Evolutionary conservation across 2,329 filamentous ascomycete species (phyloP).

Genomic region (Coleophoma cylindrospora): DNA sequence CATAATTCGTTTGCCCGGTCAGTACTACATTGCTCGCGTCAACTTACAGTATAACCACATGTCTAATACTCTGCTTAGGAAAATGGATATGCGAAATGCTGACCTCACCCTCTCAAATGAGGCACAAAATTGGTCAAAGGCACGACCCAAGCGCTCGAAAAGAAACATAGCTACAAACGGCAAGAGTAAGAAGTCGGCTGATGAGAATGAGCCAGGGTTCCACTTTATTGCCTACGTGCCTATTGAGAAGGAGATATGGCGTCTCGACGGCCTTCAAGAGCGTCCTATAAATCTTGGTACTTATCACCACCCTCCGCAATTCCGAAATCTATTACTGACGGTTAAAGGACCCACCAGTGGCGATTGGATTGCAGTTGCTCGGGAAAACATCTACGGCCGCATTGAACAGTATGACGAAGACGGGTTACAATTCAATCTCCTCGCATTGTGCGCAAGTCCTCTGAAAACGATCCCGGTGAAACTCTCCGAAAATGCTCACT

Average conservation of each 20-base stretch:
- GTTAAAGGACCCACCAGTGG: slow-evolving; percentile 23
- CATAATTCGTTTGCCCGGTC: slow-evolving; percentile 85
- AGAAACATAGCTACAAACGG: slow-evolving; percentile 23
- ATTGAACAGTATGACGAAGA: slow-evolving; percentile 64
- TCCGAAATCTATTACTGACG: slow-evolving; percentile 4
- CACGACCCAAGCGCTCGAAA: slow-evolving; percentile 4
- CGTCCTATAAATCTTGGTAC: slow-evolving; percentile 62
- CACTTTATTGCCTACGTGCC: slow-evolving; percentile 92
- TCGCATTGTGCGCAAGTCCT: slow-evolving; percentile 69
- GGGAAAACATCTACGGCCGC: slow-evolving; percentile 58
- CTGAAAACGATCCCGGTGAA: slow-evolving; percentile 29
- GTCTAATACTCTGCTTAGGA: slow-evolving; percentile 34
- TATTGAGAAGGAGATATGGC: slow-evolving; percentile 71
- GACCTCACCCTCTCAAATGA: slow-evolving; percentile 62
- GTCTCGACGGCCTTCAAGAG: slow-evolving; percentile 77
- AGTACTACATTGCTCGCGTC: slow-evolving; percentile 8
- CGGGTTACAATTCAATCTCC: slow-evolving; percentile 69
- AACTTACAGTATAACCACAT: not conserved
- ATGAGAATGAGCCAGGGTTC: slow-evolving; percentile 58
- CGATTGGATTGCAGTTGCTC: slow-evolving; percentile 65
- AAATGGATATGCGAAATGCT: slow-evolving; percentile 70
- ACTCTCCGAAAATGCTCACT: slow-evolving; percentile 38
- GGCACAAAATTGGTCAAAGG: slow-evolving; percentile 26
- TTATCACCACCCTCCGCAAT: slow-evolving; percentile 5
- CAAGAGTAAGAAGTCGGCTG: slow-evolving; percentile 31